Base-by-base conservation (phyloP, 2,329 filamentous ascomycete genomes). In the Fusarium sp. region DNA sequence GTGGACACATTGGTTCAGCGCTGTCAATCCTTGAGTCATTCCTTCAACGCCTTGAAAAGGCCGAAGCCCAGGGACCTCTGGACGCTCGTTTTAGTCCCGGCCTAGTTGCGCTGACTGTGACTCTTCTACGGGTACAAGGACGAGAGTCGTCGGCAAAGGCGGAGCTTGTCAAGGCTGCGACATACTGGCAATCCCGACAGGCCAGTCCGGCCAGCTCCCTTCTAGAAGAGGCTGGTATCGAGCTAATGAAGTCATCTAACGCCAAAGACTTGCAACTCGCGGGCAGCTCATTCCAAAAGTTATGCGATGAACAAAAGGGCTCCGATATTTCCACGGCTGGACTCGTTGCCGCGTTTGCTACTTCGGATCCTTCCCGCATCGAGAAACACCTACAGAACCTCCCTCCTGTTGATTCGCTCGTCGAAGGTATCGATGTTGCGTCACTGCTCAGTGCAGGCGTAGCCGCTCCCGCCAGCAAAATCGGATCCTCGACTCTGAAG, bases 1-100 rank as follows among this genome's bases (percentile, higher is more conserved):
- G 86, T 43, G 88, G 90, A 48, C 94, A 95, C 76, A 85, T 88
- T 29, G 90, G 87, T 30, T 90, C 91, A 6, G 95, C 95, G 7
- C 87, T 94, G 38, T 84, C 86, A n/a, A 84, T 93, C 8, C 84
- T 98, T 4, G 92, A 97, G 77, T 83, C 87, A 3, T 94, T 96
- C 77, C 87, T 97, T 58, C 86, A 86, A 67, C 87, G 87, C 12
- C 85, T 97, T 3, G 92, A 95, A 74, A 81, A 88, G 49, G 88
- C 88, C 5, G 84, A 79, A 8, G 82, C 83, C 1, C 77, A 85
- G 4, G 84, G 86, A 18, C 85, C 91, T 62, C 84, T 89, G 60
- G 90, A 94, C 72, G 88, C 92, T 27, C 91, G 94, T 13, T 96
- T 91, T 78, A 91, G 93, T 27, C 95, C 96, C 0, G 95, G 95